A percentile compares a stretch with the other conserved stretches of the same genome.
phyloP scores from a whole-genome alignment of 1,139 yeast genomes.

The Scheffersomyces quercinus region DNA sequence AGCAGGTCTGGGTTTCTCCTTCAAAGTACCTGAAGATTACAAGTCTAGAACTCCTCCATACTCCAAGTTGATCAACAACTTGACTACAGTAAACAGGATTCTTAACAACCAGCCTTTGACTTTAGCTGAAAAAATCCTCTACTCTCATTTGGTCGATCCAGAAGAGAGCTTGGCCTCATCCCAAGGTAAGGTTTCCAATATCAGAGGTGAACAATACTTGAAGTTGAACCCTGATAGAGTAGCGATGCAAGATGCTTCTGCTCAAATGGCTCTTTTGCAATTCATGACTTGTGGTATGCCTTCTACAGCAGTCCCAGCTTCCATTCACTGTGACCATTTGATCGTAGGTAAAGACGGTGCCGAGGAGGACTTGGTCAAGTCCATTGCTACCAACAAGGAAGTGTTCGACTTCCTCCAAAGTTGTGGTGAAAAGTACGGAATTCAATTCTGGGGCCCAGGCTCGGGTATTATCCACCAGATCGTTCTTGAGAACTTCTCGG shows the following conservation, averaged over 20 bases:
- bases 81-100: slow-evolving; percentile 61
- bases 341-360: slow-evolving; percentile 97
- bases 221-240: slow-evolving; percentile 96
- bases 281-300: slow-evolving; percentile 95
- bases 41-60: slow-evolving; percentile 85
- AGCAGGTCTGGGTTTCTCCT: slow-evolving; percentile 22
- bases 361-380: slow-evolving; percentile 65
- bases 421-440: slow-evolving; percentile 90
- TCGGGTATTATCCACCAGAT: slow-evolving; percentile 98
- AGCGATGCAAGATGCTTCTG: slow-evolving; percentile 99
- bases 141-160: slow-evolving; percentile 86
- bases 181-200: slow-evolving; percentile 48
- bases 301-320: slow-evolving; percentile 86
- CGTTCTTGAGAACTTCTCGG: slow-evolving; percentile 90
- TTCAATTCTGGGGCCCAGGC: slow-evolving; percentile 99
- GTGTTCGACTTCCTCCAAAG: slow-evolving; percentile 90
- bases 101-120: slow-evolving; percentile 78
- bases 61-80: slow-evolving; percentile 64
- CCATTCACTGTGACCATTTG: slow-evolving; percentile 96
- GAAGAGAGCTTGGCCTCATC: slow-evolving; percentile 66
- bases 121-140: slow-evolving; percentile 88
- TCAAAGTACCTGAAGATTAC: slow-evolving; percentile 57
- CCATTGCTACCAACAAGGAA: slow-evolving; percentile 85
- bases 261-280: slow-evolving; percentile 95
- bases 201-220: slow-evolving; percentile 83